Conservation (phyloP, 1,284 basidiomycete species). For the Vanrija sp. region DNA sequence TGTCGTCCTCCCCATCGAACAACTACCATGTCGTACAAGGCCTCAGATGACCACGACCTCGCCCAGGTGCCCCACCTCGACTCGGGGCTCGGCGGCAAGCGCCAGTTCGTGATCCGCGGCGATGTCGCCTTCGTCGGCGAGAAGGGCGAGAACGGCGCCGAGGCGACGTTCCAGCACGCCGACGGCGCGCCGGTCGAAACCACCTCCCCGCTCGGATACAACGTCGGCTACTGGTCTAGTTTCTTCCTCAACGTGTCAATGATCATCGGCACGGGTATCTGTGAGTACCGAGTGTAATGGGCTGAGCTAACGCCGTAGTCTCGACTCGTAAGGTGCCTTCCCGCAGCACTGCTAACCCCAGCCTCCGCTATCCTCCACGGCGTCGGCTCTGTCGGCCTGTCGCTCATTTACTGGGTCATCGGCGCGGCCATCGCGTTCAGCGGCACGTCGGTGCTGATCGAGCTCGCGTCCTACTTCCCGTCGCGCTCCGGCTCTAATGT, state of each 20-base stretch:
- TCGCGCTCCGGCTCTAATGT: conserved; percentile 24
- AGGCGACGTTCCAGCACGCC: conserved; percentile 15
- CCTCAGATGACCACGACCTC: no score
- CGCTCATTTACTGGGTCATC: conserved; percentile 23
- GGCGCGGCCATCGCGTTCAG: conserved; percentile 17
- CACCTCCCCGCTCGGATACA: conserved; percentile 12
- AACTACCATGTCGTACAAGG: no score
- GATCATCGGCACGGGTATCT: conserved; percentile 26
- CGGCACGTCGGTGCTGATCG: conserved; percentile 23
- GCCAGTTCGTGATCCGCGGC: neutral
- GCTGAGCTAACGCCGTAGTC: neutral
- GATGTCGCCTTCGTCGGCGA: conserved; percentile 11
- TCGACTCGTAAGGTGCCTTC: conserved; percentile 17
- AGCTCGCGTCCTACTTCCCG: conserved; percentile 26
- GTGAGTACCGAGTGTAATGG: conserved; percentile 8
- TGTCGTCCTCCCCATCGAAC: no score
- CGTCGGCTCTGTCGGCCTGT: conserved; percentile 18
- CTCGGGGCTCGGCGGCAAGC: no score
- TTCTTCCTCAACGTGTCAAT: conserved; percentile 20
- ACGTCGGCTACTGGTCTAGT: conserved; percentile 15
- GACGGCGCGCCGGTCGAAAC: conserved; percentile 21
- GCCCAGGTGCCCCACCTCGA: no score
- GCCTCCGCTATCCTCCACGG: conserved; percentile 6
- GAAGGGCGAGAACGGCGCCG: conserved; percentile 10
- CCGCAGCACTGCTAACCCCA: neutral